Evolutionary conservation across 169 alveolate genomes (phyloP).

Genomic region (Plasmodium coatneyi): DNA sequence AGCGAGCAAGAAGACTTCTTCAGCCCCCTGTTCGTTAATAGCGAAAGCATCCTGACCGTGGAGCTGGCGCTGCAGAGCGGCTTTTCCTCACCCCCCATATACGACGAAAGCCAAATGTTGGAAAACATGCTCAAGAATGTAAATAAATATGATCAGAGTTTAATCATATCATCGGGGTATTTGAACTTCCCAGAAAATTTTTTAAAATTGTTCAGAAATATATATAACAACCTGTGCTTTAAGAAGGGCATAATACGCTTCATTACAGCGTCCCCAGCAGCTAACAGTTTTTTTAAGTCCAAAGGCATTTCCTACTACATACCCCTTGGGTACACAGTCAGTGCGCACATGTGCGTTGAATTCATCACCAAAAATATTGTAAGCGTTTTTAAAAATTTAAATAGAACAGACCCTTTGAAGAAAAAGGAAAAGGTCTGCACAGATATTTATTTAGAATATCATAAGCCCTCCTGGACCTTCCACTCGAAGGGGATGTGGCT

Average conservation of each 20-base stretch:
- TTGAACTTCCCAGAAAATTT: constrained; percentile 81
- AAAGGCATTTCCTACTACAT: constrained; percentile 65
- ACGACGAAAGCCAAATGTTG: constrained; percentile 78
- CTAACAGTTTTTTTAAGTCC: constrained; percentile 81
- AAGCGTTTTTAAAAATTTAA: constrained; percentile 31
- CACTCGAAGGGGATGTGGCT: constrained; percentile 75
- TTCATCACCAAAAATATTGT: constrained; percentile 39
- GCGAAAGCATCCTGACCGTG: constrained; percentile 20
- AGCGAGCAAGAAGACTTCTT: constrained; percentile 15
- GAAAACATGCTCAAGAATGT: constrained; percentile 76
- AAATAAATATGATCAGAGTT: constrained; percentile 75
- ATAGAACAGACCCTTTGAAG: not conserved
- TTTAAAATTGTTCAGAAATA: constrained; percentile 74
- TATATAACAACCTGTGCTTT: constrained; percentile 44
- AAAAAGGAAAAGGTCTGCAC: not conserved
- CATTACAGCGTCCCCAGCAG: constrained; percentile 84
- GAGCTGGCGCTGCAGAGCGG: constrained; percentile 79
- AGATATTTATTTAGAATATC: constrained; percentile 60
- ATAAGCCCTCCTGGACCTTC: constrained; percentile 70
- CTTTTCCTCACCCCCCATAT: constrained; percentile 83
- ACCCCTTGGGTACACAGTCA: constrained; percentile 40
- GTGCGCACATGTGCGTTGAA: constrained; percentile 62
- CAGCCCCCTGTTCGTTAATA: constrained; percentile 33
- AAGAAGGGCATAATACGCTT: constrained; percentile 73
- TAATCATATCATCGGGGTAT: constrained; percentile 83